Evolutionary conservation across 2,329 filamentous ascomycete species (phyloP), one percentile per base, ranked within the genome.

Genomic region (Aspergillus sp.): DNA sequence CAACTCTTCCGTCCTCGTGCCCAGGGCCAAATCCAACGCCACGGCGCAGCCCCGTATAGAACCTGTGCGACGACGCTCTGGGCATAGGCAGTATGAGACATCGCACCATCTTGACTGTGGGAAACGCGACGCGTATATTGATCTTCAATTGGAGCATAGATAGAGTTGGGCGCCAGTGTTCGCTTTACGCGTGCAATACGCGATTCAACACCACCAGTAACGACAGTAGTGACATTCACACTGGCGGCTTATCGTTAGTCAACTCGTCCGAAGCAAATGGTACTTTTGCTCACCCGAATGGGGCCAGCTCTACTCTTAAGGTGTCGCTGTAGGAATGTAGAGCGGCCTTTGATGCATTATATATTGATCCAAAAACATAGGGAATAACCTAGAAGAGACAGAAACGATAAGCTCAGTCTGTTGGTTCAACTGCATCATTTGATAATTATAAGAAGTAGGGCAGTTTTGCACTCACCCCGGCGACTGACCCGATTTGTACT

Each of bases 161-260:
- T 72, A 0, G 79, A 83, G 45, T 76, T 75, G 8, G 74, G 69
- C 2, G 75, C 72, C 8, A 87, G 67, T 4, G 70, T 68, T 24
- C 83, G 76, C 13, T 82, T 68, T 5, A 73, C 76, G n/a, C 84
- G 77, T 3, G 82, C 80, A 62, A 87, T 85, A 32, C 82, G 82
- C 42, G 79, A 82, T 66, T 82, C 80, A 32, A 87, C 84, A 9
- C 85, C 84, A 9, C 85, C 85, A 1, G 85, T 87, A 6, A 87
- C 75, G 30, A 83, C 74, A 3, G 82, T 80, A 55, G 78, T 80
- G 36, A 85, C 79, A 39, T 78, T 75, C 59, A 83, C 78, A 12
- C 78, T 80, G 44, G 39, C 20, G 18, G n/a, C 5, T 53, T 48
- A 36, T 22, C 22, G 26, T 59, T 45, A 62, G 34, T 30, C 20